These are phyloP conservation scores for Ophiostoma ips DNA, from an alignment of 2,329 filamentous ascomycete genomes.

Conservation along the genomic window DNA sequence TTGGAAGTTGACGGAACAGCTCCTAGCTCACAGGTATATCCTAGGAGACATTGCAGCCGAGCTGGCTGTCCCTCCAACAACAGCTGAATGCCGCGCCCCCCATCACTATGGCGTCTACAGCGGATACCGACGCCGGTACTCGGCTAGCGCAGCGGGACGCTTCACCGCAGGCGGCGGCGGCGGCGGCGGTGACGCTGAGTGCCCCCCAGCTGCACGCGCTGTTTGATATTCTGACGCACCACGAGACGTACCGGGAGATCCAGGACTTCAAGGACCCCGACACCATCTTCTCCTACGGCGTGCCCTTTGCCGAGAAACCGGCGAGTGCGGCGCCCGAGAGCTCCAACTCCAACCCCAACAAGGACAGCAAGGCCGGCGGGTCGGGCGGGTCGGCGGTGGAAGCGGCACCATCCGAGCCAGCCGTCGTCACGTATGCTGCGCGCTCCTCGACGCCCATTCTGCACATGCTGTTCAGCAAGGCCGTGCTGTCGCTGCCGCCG, in stretches of 20 bases:
- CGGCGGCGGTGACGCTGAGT: conserved; percentile 9
- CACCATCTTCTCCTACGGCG: conserved; percentile 54
- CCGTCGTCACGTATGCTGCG: conserved; percentile 15
- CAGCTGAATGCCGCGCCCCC: too few species aligned
- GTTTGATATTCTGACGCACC: conserved; percentile 45
- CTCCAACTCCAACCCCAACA: too few species aligned
- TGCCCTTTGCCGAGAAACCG: conserved; percentile 40
- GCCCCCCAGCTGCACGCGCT: conserved; percentile 35
- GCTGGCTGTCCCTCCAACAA: too few species aligned
- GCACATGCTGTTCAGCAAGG: conserved; percentile 51
- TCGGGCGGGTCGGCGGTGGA: neutral
- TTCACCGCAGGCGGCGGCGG: neutral
- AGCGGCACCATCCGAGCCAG: neutral
- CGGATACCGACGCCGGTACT: neutral
- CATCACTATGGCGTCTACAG: neutral
- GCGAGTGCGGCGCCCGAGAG: too few species aligned
- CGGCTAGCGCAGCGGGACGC: neutral
- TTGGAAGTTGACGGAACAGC: too few species aligned
- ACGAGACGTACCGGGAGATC: conserved; percentile 53
- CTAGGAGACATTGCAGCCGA: too few species aligned
- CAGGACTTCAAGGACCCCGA: conserved; percentile 53
- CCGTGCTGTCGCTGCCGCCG: conserved; percentile 53
- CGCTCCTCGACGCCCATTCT: conserved; percentile 48
- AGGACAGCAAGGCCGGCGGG: neutral
- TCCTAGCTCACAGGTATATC: too few species aligned